Evolutionary conservation across 805 yeast genomes (phyloP).

Genomic region (Wickerhamiella alocasiicola): DNA sequence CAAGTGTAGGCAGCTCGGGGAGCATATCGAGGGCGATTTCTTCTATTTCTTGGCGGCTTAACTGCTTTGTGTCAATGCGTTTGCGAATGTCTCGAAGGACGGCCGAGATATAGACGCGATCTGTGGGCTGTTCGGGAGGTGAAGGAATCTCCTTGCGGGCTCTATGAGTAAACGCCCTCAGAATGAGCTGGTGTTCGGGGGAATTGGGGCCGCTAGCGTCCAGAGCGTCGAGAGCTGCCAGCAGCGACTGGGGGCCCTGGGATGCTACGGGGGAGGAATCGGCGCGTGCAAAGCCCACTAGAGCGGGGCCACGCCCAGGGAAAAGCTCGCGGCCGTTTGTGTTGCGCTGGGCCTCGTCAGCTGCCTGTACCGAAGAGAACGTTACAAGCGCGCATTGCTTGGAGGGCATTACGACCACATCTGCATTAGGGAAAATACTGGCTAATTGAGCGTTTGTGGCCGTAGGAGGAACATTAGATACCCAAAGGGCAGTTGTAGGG

Average conservation of each 20-base stretch:
- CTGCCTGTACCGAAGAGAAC: constrained; percentile 57
- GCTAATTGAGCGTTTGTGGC: constrained; percentile 45
- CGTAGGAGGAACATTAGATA: constrained; percentile 65
- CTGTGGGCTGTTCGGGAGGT: constrained; percentile 56
- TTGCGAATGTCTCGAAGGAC: constrained; percentile 78
- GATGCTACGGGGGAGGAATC: constrained; percentile 13
- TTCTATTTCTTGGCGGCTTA: constrained; percentile 56
- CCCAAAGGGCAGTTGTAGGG: constrained; percentile 45
- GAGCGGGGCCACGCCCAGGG: constrained; percentile 62
- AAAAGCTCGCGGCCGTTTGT: constrained; percentile 73
- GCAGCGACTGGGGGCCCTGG: constrained; percentile 24
- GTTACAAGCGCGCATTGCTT: constrained; percentile 49
- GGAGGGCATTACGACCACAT: constrained; percentile 39
- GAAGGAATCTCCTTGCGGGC: constrained; percentile 34
- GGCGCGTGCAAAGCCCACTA: constrained; percentile 69
- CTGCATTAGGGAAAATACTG: constrained; percentile 51
- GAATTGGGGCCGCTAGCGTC: constrained; percentile 27
- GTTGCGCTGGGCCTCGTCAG: constrained; percentile 65
- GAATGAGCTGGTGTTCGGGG: constrained; percentile 21
- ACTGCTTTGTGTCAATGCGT: constrained; percentile 42
- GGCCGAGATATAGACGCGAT: constrained; percentile 76
- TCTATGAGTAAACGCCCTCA: constrained; percentile 23
- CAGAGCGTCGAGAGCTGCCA: constrained; percentile 26
- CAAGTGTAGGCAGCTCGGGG: constrained; percentile 77
- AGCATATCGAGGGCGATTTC: constrained; percentile 72